Evolutionary conservation across 495 filamentous ascomycete genomes (phyloP), one percentile per base, ranked within the genome.

Genomic region (Aspergillus carlsbadensis): DNA sequence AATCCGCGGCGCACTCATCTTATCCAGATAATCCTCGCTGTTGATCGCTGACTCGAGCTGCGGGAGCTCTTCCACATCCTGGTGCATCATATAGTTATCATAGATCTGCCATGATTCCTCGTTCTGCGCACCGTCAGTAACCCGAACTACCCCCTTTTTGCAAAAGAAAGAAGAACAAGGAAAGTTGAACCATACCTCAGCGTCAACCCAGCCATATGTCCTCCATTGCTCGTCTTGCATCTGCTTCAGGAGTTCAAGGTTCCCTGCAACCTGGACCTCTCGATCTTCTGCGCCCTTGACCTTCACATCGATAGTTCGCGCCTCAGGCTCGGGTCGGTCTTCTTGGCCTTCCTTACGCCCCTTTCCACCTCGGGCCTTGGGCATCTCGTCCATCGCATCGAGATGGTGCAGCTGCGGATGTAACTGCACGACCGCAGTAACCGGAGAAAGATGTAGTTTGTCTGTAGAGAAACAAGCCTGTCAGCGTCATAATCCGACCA

Each of bases 331-430:
- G 5, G 72, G 65, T 20, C 78, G 69, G 6, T 81, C 74, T 10
- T 78, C 77, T 10, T 78, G 74, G 7, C 66, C 72, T 36, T 77
- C 74, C 36, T 78, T 79, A 35, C 58, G 50, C 18, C 62, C 65
- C 47, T 74, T 73, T 5, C 62, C 57, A 41, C 67, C 56, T 4
- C 62, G 67, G 41, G 71, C 72, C 0, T 56, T 65, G 34, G 65
- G 75, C 51, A 69, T 61, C 44, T 89, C 86, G 35, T 80, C 71
- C 40, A 81, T 48, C 0, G 89, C 88, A 67, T 92, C 89, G 21
- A 92, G 63, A 65, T 92, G 88, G 60, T 87, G 83, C 58, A 89
- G 82, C 59, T 91, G 85, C 4, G 89, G 86, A 5, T 87, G 82
- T 61, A 92, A 73, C 66, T 91, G 87, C 13, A 88, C 86, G 15